These are phyloP conservation scores for Saitozyma podzolica DNA, from an alignment of 768 basidiomycete genomes.

Conservation along the genomic window DNA sequence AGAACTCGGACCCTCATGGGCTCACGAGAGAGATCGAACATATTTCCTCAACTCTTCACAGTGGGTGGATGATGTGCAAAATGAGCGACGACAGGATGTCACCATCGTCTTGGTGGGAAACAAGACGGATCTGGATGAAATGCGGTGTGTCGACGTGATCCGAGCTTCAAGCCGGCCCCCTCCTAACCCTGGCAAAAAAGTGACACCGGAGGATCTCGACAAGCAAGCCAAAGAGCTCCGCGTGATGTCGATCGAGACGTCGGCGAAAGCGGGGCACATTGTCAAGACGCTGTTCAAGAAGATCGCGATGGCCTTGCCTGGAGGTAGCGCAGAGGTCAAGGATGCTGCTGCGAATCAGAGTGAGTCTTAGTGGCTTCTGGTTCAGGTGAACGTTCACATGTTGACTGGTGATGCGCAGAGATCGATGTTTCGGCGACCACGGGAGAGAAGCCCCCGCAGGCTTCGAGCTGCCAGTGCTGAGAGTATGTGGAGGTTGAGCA, in stretches of 20 bases:
- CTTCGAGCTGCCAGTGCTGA: conserved; percentile 76
- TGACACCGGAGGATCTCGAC: conserved; percentile 96
- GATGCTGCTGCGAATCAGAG: conserved; percentile 57
- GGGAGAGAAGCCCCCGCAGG: conserved; percentile 72
- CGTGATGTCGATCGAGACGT: conserved; percentile 99
- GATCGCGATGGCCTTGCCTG: conserved; percentile 96
- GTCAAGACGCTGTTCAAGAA: conserved; percentile 99
- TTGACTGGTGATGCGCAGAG: conserved; percentile 58
- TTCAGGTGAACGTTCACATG: not conserved
- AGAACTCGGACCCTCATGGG: not conserved
- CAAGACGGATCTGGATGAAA: conserved; percentile 98
- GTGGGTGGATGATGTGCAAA: conserved; percentile 99
- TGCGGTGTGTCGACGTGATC: conserved; percentile 69
- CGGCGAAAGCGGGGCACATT: conserved; percentile 98
- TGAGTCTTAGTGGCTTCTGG: conserved; percentile 34
- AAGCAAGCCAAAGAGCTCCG: conserved; percentile 83
- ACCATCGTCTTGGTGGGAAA: conserved; percentile 98
- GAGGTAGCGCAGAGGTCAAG: conserved; percentile 73
- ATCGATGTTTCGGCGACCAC: conserved; percentile 83
- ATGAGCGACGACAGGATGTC: conserved; percentile 94
- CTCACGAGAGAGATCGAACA: conserved; percentile 68
- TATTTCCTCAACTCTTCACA: conserved; percentile 99
- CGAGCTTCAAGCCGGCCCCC: conserved; percentile 43
- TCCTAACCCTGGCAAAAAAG: conserved; percentile 66
- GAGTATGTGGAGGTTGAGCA: not conserved